A percentile compares a stretch with the other conserved stretches of the same genome.
Conservation (phyloP, 129 eudicot species). For the Arctium lappa region DNA sequence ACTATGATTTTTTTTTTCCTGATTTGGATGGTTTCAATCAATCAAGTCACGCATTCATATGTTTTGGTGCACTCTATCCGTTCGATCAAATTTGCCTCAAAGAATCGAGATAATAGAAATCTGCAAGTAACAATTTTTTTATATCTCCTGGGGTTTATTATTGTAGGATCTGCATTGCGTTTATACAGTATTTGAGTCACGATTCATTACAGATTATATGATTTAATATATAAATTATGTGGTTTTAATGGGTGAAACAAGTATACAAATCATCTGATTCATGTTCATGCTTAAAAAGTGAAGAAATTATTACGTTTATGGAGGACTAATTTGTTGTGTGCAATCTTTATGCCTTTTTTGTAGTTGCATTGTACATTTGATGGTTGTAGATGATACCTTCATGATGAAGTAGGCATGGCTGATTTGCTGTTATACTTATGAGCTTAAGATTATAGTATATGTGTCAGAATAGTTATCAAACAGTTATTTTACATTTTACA, state of each 20-base stretch:
- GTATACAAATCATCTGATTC: not conserved
- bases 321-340: not conserved
- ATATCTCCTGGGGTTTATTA: not conserved
- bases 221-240: too few species aligned
- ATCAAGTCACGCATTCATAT: not conserved
- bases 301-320: too few species aligned
- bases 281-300: not conserved
- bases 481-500: not conserved
- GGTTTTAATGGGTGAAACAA: too few species aligned
- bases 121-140: too few species aligned
- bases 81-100: not conserved
- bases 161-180: not conserved
- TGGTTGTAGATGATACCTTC: not conserved
- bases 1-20: not conserved
- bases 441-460: too few species aligned
- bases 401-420: too few species aligned
- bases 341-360: too few species aligned
- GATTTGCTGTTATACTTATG: too few species aligned
- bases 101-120: too few species aligned
- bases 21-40: not conserved
- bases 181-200: too few species aligned
- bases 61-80: not conserved
- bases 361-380: not conserved
- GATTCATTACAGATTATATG: too few species aligned
- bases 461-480: too few species aligned